Base-by-base conservation (phyloP, 75 land plant genomes). In the Cunninghamia lanceolata region DNA sequence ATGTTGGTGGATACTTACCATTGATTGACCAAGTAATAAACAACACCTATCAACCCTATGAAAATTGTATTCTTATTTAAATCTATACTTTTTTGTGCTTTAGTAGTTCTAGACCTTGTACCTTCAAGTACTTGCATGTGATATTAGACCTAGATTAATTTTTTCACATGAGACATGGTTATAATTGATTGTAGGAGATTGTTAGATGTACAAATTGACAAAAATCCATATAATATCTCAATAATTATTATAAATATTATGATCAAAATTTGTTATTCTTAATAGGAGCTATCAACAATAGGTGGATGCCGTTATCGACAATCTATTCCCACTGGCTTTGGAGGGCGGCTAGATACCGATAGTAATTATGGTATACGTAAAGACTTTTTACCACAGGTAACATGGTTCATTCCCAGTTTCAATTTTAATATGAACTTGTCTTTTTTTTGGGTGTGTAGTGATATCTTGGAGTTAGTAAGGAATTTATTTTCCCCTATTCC, bases 1-100 rank as follows among this genome's bases (percentile, higher is more conserved):
- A 96, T 90, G 98, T 96, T 88, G 98, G 98, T 39, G 98, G 98
- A 50, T 96, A 93, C 87, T 91, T 93, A 34, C 93, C 98, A 30
- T 73, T 96, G 32, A 96, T 96, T 71, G 98, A 96, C 40, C 98
- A 96, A 93, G 97, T 93, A 86, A 16, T 75, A 80, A 32, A 7
- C 46, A 32, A 53, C 40, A 54, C 15, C 11, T 16, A 5, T 81
- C 39, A 82, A 47, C 35, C 15, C 13, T 76, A 35, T 45, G 34
- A 45, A 28, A 45, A 80, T 25, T 45, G 32, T 34, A n/a, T n/a
- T 45, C 16, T n/a, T 13, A 45, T 43, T 43, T 43, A 43, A 28
- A 43, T 45, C 10, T 80, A 80, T 40, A 21, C 10, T 28, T 25
- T 28, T 45, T 80, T 70, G 30, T 34, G 7, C 75, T 11, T 73